A percentile compares a stretch with the other conserved stretches of the same genome.
phyloP scores from a whole-genome alignment of 1,284 basidiomycete species.

The Trichosporon sp. region DNA sequence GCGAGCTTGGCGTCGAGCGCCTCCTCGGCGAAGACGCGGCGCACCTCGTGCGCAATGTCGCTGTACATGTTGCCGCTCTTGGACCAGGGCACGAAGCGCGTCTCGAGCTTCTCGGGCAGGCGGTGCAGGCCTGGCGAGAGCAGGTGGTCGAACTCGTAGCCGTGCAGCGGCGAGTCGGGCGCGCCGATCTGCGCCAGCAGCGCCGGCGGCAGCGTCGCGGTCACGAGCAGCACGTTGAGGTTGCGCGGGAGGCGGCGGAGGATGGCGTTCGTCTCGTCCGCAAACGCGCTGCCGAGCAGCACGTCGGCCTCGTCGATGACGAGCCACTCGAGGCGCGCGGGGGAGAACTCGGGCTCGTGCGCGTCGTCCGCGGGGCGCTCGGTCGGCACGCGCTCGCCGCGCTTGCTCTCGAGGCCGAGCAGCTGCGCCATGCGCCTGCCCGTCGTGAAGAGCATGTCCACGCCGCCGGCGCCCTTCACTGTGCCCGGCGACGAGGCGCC shows the following conservation, averaged over 20 bases:
- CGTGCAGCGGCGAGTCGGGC: conserved; percentile 57
- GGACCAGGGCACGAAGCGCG: conserved; percentile 67
- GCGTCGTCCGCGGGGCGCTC: conserved; percentile 45
- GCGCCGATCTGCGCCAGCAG: conserved; percentile 67
- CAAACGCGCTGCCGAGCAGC: conserved; percentile 77
- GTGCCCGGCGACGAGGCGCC: conserved; percentile 57
- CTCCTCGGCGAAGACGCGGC: conserved; percentile 43
- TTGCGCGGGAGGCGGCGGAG: conserved; percentile 53
- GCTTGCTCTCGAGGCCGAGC: conserved; percentile 54
- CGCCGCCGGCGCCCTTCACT: conserved; percentile 28
- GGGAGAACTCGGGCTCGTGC: conserved; percentile 1
- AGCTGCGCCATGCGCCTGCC: conserved; percentile 73
- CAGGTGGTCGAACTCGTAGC: conserved; percentile 57
- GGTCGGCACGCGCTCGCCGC: conserved; percentile 60
- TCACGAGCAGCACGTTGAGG: conserved; percentile 63
- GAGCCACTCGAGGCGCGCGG: conserved; percentile 65
- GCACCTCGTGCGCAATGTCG: conserved; percentile 69
- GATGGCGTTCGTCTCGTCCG: conserved; percentile 62
- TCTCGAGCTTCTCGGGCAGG: conserved; percentile 64
- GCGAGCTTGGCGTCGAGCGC: conserved; percentile 22
- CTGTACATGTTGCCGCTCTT: conserved; percentile 67
- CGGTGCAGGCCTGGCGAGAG: conserved; percentile 73
- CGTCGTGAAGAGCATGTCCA: conserved; percentile 73
- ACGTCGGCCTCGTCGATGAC: conserved; percentile 84
- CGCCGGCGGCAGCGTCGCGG: conserved; percentile 76